Evolutionary conservation across 352 stramenopile species (phyloP).

Genomic region (Globisporangium solare): DNA sequence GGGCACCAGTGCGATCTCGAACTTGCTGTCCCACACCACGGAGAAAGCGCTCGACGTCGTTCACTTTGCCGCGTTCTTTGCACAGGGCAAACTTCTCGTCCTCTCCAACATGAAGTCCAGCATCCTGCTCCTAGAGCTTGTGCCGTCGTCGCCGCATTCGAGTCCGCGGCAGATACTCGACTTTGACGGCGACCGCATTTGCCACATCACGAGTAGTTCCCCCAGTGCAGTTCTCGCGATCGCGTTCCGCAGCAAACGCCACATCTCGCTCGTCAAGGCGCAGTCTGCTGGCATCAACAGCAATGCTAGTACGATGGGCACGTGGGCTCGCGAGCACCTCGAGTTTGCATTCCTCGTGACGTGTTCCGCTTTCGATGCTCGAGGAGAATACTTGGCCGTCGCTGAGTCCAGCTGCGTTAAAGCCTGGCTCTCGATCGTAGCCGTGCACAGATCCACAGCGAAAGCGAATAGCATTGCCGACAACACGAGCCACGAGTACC

Average conservation of each 20-base stretch:
- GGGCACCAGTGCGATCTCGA: neutral
- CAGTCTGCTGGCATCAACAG: neutral
- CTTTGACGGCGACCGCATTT: constrained; percentile 19
- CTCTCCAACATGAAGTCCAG: constrained; percentile 27
- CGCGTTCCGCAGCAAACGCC: constrained; percentile 23
- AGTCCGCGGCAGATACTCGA: constrained; percentile 8
- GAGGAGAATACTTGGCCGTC: constrained; percentile 31
- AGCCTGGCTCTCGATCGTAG: constrained; percentile 48
- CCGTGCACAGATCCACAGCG: constrained; percentile 15
- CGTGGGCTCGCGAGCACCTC: constrained; percentile 11
- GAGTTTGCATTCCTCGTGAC: constrained; percentile 36
- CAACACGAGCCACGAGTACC: neutral
- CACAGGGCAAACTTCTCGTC: constrained; percentile 17
- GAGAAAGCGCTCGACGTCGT: constrained; percentile 8
- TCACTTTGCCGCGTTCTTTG: constrained; percentile 22
- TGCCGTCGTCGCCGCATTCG: constrained; percentile 10
- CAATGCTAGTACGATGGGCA: neutral
- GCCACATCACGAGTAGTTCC: constrained; percentile 15
- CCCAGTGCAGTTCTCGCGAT: constrained; percentile 14
- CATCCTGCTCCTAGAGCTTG: constrained; percentile 9
- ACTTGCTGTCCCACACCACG: constrained; percentile 6
- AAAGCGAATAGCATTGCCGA: constrained; percentile 3
- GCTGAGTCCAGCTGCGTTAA: constrained; percentile 46
- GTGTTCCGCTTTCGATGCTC: constrained; percentile 31
- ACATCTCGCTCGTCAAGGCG: constrained; percentile 20